Evolutionary conservation across 352 stramenopile genomes (phyloP).

Genomic region (Globisporangium nagaii): DNA sequence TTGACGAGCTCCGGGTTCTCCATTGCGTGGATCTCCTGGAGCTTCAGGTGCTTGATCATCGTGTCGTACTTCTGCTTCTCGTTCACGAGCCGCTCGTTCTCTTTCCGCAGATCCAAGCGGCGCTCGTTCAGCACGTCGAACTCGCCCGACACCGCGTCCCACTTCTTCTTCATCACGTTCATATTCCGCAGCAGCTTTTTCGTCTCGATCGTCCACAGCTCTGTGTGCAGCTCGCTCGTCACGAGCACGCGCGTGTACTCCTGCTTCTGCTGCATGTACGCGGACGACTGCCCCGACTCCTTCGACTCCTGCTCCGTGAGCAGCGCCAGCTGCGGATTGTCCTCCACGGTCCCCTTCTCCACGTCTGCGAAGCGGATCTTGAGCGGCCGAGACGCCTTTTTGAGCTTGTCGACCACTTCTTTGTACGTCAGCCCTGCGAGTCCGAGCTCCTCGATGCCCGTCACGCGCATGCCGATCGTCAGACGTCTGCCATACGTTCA

Average conservation of each 20-base stretch:
- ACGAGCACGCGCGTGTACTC: slow-evolving; percentile 78
- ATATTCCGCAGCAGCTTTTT: slow-evolving; percentile 69
- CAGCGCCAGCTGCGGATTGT: slow-evolving; percentile 42
- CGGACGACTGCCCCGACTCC: slow-evolving; percentile 37
- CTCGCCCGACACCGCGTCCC: slow-evolving; percentile 59
- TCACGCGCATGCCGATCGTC: slow-evolving; percentile 82
- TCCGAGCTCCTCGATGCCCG: slow-evolving; percentile 61
- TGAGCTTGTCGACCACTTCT: slow-evolving; percentile 74
- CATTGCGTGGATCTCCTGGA: slow-evolving; percentile 62
- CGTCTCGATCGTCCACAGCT: slow-evolving; percentile 84
- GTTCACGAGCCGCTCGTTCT: slow-evolving; percentile 62
- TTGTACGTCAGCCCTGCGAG: slow-evolving; percentile 79
- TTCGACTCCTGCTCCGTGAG: slow-evolving; percentile 15
- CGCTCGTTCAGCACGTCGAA: slow-evolving; percentile 62
- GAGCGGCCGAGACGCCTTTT: slow-evolving; percentile 61
- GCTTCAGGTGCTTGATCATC: slow-evolving; percentile 83
- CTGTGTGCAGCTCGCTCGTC: slow-evolving; percentile 72
- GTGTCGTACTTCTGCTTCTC: slow-evolving; percentile 70
- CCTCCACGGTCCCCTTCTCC: slow-evolving; percentile 70
- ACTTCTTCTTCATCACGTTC: slow-evolving; percentile 57
- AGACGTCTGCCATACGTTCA: too few species aligned
- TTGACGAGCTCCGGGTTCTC: slow-evolving; percentile 77
- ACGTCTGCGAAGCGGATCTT: slow-evolving; percentile 80
- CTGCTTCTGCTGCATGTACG: slow-evolving; percentile 74
- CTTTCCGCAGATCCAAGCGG: slow-evolving; percentile 57